Evolutionary conservation across 1,284 basidiomycete genomes (phyloP).

Genomic region (Microbotryum violaceum): DNA sequence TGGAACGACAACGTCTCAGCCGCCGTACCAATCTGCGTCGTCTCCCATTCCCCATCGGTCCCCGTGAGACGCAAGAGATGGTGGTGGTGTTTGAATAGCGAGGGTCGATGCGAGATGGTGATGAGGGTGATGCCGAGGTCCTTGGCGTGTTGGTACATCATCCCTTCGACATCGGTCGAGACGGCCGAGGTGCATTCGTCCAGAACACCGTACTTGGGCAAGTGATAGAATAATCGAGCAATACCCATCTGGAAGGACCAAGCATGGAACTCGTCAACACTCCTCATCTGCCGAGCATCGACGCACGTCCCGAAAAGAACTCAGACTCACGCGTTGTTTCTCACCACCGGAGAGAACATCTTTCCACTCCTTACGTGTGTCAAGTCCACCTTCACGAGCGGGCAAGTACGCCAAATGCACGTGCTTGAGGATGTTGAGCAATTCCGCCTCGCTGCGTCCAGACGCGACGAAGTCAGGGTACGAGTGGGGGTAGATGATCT

Average conservation of each 20-base stretch:
- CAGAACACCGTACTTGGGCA: conserved; percentile 52
- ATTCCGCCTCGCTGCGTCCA: conserved; percentile 58
- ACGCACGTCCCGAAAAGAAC: too few species aligned
- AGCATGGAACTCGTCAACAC: too few species aligned
- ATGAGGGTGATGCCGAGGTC: conserved; percentile 86
- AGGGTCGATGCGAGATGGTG: conserved; percentile 77
- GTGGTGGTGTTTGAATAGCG: conserved; percentile 73
- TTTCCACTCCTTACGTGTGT: conserved; percentile 88
- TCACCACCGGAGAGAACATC: conserved; percentile 86
- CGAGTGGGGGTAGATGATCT: conserved; percentile 78
- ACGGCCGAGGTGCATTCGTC: conserved; percentile 91
- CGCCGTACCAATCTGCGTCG: conserved; percentile 60
- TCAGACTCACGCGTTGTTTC: conserved; percentile 67
- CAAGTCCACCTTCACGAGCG: conserved; percentile 79
- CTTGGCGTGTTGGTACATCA: conserved; percentile 93
- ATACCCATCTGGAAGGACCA: conserved; percentile 59
- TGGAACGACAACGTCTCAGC: conserved; percentile 57
- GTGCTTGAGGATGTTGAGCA: conserved; percentile 64
- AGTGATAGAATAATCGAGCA: conserved; percentile 76
- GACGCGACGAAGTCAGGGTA: conserved; percentile 64
- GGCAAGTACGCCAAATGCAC: conserved; percentile 83
- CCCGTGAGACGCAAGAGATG: conserved; percentile 62
- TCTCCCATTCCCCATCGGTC: conserved; percentile 63
- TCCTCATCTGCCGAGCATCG: neutral
- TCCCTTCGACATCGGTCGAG: conserved; percentile 88